Evolutionary conservation across 1,284 basidiomycete genomes (phyloP).

Genomic region (Caloboletus inedulis): DNA sequence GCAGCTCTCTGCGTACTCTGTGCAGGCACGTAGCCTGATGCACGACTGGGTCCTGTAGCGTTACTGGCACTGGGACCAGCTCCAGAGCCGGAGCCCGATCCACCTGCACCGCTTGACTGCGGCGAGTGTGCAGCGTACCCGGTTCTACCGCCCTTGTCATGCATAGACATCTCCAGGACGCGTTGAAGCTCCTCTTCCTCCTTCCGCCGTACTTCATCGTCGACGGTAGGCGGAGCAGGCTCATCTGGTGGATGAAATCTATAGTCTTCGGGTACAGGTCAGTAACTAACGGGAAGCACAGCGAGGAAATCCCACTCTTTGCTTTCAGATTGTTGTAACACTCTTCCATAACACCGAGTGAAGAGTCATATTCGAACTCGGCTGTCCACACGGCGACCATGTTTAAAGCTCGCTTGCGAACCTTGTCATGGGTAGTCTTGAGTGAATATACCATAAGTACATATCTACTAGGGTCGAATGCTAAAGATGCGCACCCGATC

Average conservation of each 20-base stretch:
- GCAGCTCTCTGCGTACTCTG: conserved; percentile 32
- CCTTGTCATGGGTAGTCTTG: conserved; percentile 87
- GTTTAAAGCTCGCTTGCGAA: conserved; percentile 70
- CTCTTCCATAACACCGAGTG: conserved; percentile 89
- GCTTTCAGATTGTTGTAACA: conserved; percentile 79
- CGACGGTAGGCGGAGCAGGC: conserved; percentile 62
- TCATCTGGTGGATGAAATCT: conserved; percentile 68
- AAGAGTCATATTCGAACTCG: conserved; percentile 79
- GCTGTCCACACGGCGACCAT: conserved; percentile 84
- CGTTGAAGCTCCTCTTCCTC: conserved; percentile 94
- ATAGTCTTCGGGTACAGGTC: conserved; percentile 48
- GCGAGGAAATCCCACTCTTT: conserved; percentile 56
- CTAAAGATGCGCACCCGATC: conserved; percentile 63
- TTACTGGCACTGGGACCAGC: conserved; percentile 12
- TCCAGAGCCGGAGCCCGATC: conserved; percentile 28
- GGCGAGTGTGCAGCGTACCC: conserved; percentile 46
- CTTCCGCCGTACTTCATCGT: conserved; percentile 75
- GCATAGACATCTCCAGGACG: conserved; percentile 84
- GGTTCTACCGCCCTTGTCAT: conserved; percentile 77
- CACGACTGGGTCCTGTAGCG: conserved; percentile 32
- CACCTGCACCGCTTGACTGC: conserved; percentile 42
- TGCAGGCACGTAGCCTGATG: conserved; percentile 47
- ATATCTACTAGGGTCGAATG: not conserved
- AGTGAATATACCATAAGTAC: conserved; percentile 3
- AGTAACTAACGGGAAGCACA: conserved; percentile 1